Base-by-base conservation (phyloP, 202 grass and related monocot genomes). In the Carex arenaria region DNA sequence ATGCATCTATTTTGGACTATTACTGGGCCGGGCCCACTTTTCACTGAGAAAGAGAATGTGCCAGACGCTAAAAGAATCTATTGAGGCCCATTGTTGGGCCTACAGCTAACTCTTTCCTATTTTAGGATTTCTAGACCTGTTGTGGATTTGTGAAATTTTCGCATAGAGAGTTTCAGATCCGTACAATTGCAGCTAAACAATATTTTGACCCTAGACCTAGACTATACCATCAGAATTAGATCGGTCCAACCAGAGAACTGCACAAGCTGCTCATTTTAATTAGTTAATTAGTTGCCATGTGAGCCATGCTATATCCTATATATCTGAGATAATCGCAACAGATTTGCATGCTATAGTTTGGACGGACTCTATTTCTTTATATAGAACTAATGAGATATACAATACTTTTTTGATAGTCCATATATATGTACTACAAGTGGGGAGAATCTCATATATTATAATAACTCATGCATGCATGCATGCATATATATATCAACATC, bases 1-100 rank as follows among this genome's bases (percentile, higher is more conserved):
- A 31, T 76, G 49, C 32, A 56, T 56, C 72, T 76, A 31, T 56
- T 55, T 56, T 43, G 51, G 51, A 49, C 11, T 0, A 54, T 55
- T 32, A 75, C 72, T 75, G 72, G 71, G 47, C 72, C 72, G 43
- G 47, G 11, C 22, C 70, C 45, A 75, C 49, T 32, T 8, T 55
- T 75, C 20, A 75, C 47, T 54, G 49, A 56, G 72, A 76, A 76
- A 76, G 72, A 55, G 51, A 76, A 76, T 56, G 72, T 56, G 14
- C 51, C 49, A 53, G 72, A 34, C 4, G 14, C 72, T 53, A 56
- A 56, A 76, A 76, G 49, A 12, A 76, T 76, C 12, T 56, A 7
- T 51, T 31, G 1, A 52, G 36, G 66, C 45, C 71, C 49, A 53
- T 53, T 13, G 54, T 53, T 31, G 49, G 71, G 47, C 71, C 70